Evolutionary conservation across 345 rosid genomes (phyloP).

Genomic region (Geranium rotundifolium): DNA sequence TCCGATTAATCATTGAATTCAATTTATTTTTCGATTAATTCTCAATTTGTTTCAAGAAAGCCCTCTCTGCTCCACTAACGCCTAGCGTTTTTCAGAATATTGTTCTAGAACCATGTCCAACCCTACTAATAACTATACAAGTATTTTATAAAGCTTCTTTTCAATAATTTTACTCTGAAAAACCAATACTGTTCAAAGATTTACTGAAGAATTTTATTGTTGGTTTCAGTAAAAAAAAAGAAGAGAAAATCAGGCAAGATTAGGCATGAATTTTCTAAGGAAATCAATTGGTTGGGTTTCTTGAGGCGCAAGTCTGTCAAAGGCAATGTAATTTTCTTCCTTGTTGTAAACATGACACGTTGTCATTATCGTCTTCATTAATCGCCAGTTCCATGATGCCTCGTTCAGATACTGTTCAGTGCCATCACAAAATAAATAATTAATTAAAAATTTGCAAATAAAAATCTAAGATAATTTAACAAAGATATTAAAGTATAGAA

Average conservation of each 20-base stretch:
- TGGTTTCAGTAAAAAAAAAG: slow-evolving; percentile 4
- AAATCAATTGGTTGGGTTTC: slow-evolving; percentile 51
- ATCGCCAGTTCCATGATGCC: slow-evolving; percentile 81
- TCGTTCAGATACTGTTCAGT: slow-evolving; percentile 56
- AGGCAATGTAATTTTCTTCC: slow-evolving; percentile 50
- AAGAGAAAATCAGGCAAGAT: slow-evolving; percentile 31
- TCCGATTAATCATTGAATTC: too few relatives aligned
- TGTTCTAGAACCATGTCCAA: too few relatives aligned
- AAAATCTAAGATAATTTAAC: too few relatives aligned
- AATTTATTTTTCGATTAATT: too few relatives aligned
- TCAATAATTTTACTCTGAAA: slow-evolving; percentile 4
- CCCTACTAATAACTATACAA: too few relatives aligned
- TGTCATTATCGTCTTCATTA: slow-evolving; percentile 82
- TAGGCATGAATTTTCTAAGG: slow-evolving; percentile 61
- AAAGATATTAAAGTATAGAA: too few relatives aligned
- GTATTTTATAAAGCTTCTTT: slow-evolving; percentile 16
- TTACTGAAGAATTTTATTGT: too few relatives aligned
- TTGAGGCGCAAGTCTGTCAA: slow-evolving; percentile 51
- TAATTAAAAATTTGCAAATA: not conserved
- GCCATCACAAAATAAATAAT: not conserved
- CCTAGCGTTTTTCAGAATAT: too few relatives aligned
- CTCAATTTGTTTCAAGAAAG: too few relatives aligned
- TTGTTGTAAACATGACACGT: slow-evolving; percentile 58
- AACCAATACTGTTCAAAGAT: not conserved
- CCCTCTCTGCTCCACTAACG: too few relatives aligned